A percentile compares a stretch with the other conserved stretches of the same genome.
Evolutionary conservation across 2,329 filamentous ascomycete species (phyloP).

Genomic region (Pseudophaeomoniella oleicola): DNA sequence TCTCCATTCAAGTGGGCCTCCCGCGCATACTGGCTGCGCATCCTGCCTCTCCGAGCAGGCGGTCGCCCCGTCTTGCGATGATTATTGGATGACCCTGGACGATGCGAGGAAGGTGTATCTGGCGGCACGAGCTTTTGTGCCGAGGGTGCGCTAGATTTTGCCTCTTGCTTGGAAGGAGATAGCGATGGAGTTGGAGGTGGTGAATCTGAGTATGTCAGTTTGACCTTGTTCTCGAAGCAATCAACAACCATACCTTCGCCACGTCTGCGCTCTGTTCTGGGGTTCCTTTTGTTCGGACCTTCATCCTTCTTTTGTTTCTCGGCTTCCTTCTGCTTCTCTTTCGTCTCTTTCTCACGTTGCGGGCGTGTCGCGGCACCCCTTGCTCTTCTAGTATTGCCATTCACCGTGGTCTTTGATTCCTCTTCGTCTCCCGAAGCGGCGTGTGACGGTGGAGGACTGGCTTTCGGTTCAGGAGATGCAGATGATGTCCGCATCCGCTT

Average conservation of each 20-base stretch:
- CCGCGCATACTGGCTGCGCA: constrained; percentile 70
- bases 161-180: constrained; percentile 31
- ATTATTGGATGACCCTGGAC: constrained; percentile 26
- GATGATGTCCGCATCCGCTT: constrained; percentile 35
- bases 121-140: constrained; percentile 26
- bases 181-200: constrained; percentile 52
- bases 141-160: constrained; percentile 9
- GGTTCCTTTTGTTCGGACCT: constrained; percentile 65
- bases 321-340: constrained; percentile 47
- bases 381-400: constrained; percentile 40
- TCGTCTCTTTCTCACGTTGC: constrained; percentile 32
- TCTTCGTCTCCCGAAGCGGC: constrained; percentile 53
- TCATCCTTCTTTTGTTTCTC: constrained; percentile 56
- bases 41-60: constrained; percentile 51
- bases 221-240: constrained; percentile 15
- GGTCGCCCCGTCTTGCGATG: constrained; percentile 51
- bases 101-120: constrained; percentile 25
- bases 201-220: constrained; percentile 41
- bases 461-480: not conserved
- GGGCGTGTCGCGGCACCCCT: constrained; percentile 42
- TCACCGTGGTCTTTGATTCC: constrained; percentile 23
- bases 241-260: constrained; percentile 50
- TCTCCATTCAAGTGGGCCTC: constrained; percentile 49
- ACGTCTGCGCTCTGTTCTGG: constrained; percentile 64
- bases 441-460: constrained; percentile 13